Base-by-base conservation (phyloP, 768 basidiomycete species). In the Lactifluus piperatus region DNA sequence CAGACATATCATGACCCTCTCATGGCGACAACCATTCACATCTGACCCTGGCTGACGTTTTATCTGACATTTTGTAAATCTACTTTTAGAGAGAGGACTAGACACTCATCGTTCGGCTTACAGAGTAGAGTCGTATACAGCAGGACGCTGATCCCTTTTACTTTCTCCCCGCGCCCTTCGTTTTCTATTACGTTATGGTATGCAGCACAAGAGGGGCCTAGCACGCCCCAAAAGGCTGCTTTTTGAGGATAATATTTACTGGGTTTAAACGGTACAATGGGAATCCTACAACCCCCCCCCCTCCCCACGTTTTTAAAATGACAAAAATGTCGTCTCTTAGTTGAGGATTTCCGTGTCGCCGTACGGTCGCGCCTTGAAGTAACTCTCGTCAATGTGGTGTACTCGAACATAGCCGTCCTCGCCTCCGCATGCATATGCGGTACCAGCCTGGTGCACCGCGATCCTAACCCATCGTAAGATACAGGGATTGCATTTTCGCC, bases 321-420 rank as follows among this genome's bases (percentile, higher is more conserved):
- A n/a, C n/a, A n/a, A n/a, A n/a, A n/a, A n/a, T n/a, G n/a, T n/a
- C n/a, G n/a, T n/a, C n/a, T n/a, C n/a, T n/a, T 74, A 84, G 56
- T 85, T 82, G 60, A 82, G 80, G 14, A 84, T 79, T 70, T 95
- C 91, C 51, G 93, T 71, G 66, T 93, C 89, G 51, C 94, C 94
- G 65, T 94, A 98, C 11, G 94, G 92, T 76, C 86, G 85, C 46
- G 88, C 81, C 64, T 81, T 88, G 80, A 90, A 95, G 73, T 97
- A 98, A 49, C 85, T 89, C 62, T 97, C 94, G 69, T 99, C 95
- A 68, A 88, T 97, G 72, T 91, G 88, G 70, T 93, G 90, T 59
- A 93, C 85, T 34, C 91, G 86, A 22, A 93, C 82, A 71, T 90
- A 97, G 46, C 94, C 95, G 68, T 98, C 97, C 74, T 99, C 97